Evolutionary conservation across 805 yeast genomes (phyloP).

Genomic region (Kuraishia ogatae): DNA sequence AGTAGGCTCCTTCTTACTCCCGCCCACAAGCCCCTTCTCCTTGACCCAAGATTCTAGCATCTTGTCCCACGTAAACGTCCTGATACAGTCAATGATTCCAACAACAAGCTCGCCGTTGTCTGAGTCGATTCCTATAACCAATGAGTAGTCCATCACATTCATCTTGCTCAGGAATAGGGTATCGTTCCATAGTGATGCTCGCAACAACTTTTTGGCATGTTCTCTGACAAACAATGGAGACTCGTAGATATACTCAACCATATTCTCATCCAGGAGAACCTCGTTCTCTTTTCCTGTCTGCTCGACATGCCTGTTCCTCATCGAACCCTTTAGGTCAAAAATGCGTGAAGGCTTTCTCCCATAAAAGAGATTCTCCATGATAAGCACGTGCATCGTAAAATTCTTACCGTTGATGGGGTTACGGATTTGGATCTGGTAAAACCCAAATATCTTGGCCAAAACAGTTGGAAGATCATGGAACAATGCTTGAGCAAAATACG

Average conservation of each 20-base stretch:
- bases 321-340: constrained; percentile 94
- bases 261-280: constrained; percentile 90
- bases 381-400: constrained; percentile 81
- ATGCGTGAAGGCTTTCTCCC: constrained; percentile 74
- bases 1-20: constrained; percentile 88
- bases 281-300: constrained; percentile 95
- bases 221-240: constrained; percentile 92
- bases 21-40: constrained; percentile 84
- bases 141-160: constrained; percentile 98
- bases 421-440: constrained; percentile 85
- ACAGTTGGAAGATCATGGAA: constrained; percentile 95
- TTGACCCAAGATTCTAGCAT: constrained; percentile 98
- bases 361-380: constrained; percentile 93
- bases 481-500: constrained; percentile 89
- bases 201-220: constrained; percentile 73
- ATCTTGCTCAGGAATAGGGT: constrained; percentile 88
- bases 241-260: constrained; percentile 96
- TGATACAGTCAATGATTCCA: constrained; percentile 88
- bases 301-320: constrained; percentile 94
- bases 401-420: constrained; percentile 69
- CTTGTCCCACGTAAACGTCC: constrained; percentile 98
- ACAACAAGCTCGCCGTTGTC: constrained; percentile 66
- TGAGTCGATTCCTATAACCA: constrained; percentile 85
- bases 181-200: constrained; percentile 93
- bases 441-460: constrained; percentile 89